Evolutionary conservation across 257 asterid species (phyloP), one percentile per base, ranked within the genome.

Genomic region (Lithospermum erythrorhizon): DNA sequence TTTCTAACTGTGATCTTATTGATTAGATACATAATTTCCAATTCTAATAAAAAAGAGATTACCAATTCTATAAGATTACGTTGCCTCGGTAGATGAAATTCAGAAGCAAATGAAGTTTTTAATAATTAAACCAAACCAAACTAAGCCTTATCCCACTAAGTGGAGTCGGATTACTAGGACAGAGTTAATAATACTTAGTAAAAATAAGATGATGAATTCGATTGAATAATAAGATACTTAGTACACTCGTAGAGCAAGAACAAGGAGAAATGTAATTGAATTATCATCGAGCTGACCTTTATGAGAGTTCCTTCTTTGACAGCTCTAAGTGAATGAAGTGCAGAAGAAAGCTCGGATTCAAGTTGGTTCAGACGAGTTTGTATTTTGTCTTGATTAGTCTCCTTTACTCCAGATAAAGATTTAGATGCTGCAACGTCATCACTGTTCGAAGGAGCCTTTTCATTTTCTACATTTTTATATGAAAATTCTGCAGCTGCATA

Each of bases 401-500:
- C 79, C 71, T 70, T 64, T 57, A 65, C 58, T 62, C 37, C 53
- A 67, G 68, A 68, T 57, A 55, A 29, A 85, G 59, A 74, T 49
- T 69, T 75, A 67, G 65, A 41, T 65, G 51, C 62, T 68, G 53
- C 71, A 29, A 61, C 65, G 61, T 54, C 56, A 61, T 73, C 81
- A 54, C 66, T 75, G 61, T 37, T 53, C 62, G 62, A 63, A 70
- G 64, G 58, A 51, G 68, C 70, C 32, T 68, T 48, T 70, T 75
- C 83, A 55, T 37, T 59, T 25, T 21, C 53, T 37, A 68, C 65
- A 53, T 65, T 67, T 61, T 57, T 53, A 15, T 67, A 79, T 65
- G 76, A 76, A 67, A 91, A 79, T 76, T 93, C 98, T 29, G 83
- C 97, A 77, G 95, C 98, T 93, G 89, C 78, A 72, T 19, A 65